A percentile compares a stretch with the other conserved stretches of the same genome.
These are phyloP conservation scores for Euptelea pleiosperma DNA, from an alignment of 164 flowering plant genomes.

Conservation along the genomic window DNA sequence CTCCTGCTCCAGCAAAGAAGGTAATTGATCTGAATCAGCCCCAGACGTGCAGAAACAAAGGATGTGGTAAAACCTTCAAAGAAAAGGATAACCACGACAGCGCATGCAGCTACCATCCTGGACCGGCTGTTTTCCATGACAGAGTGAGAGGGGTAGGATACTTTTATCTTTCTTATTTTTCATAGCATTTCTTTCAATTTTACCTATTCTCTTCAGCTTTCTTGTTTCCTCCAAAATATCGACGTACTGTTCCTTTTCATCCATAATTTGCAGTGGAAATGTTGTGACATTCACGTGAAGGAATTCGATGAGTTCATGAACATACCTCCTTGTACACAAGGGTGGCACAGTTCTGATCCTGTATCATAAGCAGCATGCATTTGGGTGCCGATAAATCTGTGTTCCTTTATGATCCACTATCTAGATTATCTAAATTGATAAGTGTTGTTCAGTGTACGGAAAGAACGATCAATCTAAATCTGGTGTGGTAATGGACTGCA, in stretches of 20 bases:
- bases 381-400: too few relatives aligned
- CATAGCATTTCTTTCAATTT: not conserved
- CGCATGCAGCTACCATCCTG: conserved; percentile 92
- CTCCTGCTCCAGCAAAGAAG: conserved; percentile 54
- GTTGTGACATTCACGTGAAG: conserved; percentile 83
- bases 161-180: not conserved
- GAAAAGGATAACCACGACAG: conserved; percentile 85
- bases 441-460: too few relatives aligned
- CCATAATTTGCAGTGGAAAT: conserved; percentile 77
- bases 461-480: too few relatives aligned
- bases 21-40: conserved; percentile 59
- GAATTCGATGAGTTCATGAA: conserved; percentile 94
- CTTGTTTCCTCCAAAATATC: not conserved
- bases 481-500: too few relatives aligned
- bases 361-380: conserved; percentile 29
- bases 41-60: conserved; percentile 76
- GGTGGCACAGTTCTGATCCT: conserved; percentile 91
- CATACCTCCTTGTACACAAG: conserved; percentile 86
- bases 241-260: not conserved
- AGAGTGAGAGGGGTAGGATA: conserved; percentile 73
- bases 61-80: conserved; percentile 83
- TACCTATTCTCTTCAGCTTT: not conserved
- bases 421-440: too few relatives aligned
- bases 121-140: conserved; percentile 92
- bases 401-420: too few relatives aligned